These are phyloP conservation scores for Rhynchosporium graminicola DNA, from an alignment of 2,329 filamentous ascomycete species.

Conservation along the genomic window DNA sequence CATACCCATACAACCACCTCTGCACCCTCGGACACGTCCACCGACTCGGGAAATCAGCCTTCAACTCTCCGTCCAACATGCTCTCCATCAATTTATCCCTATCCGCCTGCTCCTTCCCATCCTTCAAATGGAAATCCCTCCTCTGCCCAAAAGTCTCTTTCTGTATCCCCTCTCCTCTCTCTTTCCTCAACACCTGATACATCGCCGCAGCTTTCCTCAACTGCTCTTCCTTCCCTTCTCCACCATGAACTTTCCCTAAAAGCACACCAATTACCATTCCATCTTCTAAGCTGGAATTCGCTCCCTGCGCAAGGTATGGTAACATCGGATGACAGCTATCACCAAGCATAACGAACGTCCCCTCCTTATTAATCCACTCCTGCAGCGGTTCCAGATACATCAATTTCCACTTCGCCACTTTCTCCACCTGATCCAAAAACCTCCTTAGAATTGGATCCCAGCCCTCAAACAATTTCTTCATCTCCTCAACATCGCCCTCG, in stretches of 20 bases:
- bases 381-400: constrained; percentile 50
- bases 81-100: constrained; percentile 59
- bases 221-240: constrained; percentile 45
- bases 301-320: constrained; percentile 64
- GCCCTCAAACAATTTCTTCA: constrained; percentile 57
- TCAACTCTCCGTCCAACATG: constrained; percentile 53
- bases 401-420: constrained; percentile 69
- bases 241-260: constrained; percentile 51
- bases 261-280: constrained; percentile 64
- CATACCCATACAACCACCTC: constrained; percentile 65
- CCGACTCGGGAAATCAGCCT: constrained; percentile 60
- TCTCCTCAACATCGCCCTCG: constrained; percentile 58
- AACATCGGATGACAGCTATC: constrained; percentile 67
- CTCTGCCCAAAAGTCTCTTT: constrained; percentile 62
- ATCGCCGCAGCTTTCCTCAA: constrained; percentile 47
- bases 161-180: constrained; percentile 55
- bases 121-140: constrained; percentile 52
- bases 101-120: constrained; percentile 58
- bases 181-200: constrained; percentile 52
- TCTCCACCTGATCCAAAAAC: constrained; percentile 52
- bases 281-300: constrained; percentile 68
- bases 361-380: constrained; percentile 33
- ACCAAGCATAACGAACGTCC: constrained; percentile 44
- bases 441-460: constrained; percentile 62
- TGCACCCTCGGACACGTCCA: constrained; percentile 65